These are phyloP conservation scores for Musa acuminata DNA, from an alignment of 176 grass and related monocot species.

Conservation along the genomic window DNA sequence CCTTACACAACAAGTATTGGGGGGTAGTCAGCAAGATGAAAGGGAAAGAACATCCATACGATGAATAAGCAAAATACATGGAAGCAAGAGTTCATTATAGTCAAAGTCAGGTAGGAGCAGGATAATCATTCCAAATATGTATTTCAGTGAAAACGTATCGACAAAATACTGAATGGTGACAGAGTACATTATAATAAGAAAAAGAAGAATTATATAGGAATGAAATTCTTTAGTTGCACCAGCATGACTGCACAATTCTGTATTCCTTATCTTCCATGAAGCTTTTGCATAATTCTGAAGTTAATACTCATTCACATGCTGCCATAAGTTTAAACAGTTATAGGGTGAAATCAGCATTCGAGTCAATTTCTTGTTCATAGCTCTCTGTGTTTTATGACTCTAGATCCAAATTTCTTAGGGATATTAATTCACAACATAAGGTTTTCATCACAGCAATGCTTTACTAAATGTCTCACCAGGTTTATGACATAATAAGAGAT, in stretches of 20 bases:
- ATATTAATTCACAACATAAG: too few species aligned
- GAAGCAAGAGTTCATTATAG: not conserved
- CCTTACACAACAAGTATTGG: too few species aligned
- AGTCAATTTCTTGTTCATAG: too few species aligned
- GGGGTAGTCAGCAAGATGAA: not conserved
- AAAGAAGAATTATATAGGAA: not conserved
- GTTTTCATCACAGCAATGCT: not conserved
- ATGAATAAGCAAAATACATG: not conserved
- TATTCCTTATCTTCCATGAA: not conserved
- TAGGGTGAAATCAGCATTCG: too few species aligned
- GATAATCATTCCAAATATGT: not conserved
- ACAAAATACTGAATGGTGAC: too few species aligned
- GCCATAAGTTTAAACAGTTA: not conserved
- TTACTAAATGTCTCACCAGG: not conserved
- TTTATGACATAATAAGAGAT: not conserved
- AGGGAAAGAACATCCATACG: not conserved
- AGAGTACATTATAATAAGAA: not conserved
- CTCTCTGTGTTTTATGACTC: too few species aligned
- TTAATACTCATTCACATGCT: not conserved
- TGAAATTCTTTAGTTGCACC: not conserved
- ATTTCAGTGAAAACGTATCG: not conserved
- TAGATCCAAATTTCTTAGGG: too few species aligned
- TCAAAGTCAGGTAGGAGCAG: not conserved
- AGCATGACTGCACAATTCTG: not conserved
- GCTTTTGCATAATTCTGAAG: not conserved